These are phyloP conservation scores for Microdochium bolleyi DNA, from an alignment of 2,329 filamentous ascomycete species.

Conservation along the genomic window DNA sequence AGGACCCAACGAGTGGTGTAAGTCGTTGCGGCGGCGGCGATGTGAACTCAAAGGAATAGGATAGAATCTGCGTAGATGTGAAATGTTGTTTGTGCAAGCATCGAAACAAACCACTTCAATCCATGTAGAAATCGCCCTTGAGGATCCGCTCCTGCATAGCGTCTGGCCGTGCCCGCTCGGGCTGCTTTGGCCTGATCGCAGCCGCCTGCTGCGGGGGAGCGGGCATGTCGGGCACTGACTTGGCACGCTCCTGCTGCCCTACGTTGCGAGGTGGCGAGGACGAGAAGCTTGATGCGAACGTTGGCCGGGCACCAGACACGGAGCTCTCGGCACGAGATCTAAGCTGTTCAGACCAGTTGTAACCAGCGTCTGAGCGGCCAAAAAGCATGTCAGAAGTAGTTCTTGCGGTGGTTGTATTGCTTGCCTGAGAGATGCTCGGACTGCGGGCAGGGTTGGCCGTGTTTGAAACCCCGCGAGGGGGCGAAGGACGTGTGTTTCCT, in stretches of 20 bases:
- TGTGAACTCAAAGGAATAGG: too few relatives aligned
- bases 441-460: slow-evolving; percentile 22
- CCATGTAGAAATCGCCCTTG: slow-evolving; percentile 98
- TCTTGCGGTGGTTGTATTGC: slow-evolving; percentile 48
- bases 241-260: slow-evolving; percentile 54
- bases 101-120: slow-evolving; percentile 40
- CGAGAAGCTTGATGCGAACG: slow-evolving; percentile 38
- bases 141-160: slow-evolving; percentile 95
- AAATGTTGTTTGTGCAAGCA: too few relatives aligned
- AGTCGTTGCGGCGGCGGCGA: too few relatives aligned
- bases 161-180: slow-evolving; percentile 67
- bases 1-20: too few relatives aligned
- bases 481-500: slow-evolving; percentile 14
- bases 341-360: slow-evolving; percentile 96
- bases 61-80: too few relatives aligned
- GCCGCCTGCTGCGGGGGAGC: slow-evolving; percentile 44
- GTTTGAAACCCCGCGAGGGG: slow-evolving; percentile 16
- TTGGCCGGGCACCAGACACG: slow-evolving; percentile 47
- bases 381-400: slow-evolving; percentile 58
- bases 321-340: slow-evolving; percentile 83
- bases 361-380: slow-evolving; percentile 74
- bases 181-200: slow-evolving; percentile 33
- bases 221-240: slow-evolving; percentile 60
- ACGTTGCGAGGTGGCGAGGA: slow-evolving; percentile 33
- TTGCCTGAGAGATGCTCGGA: slow-evolving; percentile 42